A percentile compares a stretch with the other conserved stretches of the same genome.
phyloP scores from a whole-genome alignment of 163 green algal genomes.

The Trebouxia gelatinosa region DNA sequence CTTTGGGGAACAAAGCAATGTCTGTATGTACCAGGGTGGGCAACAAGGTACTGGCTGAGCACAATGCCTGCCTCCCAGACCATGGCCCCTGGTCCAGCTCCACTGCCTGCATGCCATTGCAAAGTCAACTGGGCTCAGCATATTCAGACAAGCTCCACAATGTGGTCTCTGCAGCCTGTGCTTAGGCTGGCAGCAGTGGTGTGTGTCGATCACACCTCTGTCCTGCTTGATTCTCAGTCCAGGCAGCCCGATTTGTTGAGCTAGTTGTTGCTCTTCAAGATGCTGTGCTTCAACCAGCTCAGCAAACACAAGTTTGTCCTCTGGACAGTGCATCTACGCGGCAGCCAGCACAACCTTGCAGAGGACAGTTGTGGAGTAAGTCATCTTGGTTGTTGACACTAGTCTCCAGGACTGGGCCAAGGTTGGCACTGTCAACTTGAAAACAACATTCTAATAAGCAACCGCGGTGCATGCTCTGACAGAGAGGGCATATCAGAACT shows the following conservation, averaged over 20 bases:
- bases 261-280: slow-evolving; percentile 8
- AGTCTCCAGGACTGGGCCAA: too few species aligned
- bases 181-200: not conserved
- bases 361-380: too few species aligned
- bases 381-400: too few species aligned
- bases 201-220: not conserved
- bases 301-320: too few species aligned
- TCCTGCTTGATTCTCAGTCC: not conserved
- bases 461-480: too few species aligned
- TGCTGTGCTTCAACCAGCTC: slow-evolving; percentile 17
- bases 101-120: not conserved
- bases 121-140: not conserved
- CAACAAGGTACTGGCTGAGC: slow-evolving; percentile 6
- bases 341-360: too few species aligned
- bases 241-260: slow-evolving; percentile 1
- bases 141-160: not conserved
- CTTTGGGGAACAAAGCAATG: not conserved
- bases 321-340: too few species aligned
- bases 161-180: not conserved
- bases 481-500: too few species aligned
- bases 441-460: too few species aligned
- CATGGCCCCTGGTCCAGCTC: not conserved
- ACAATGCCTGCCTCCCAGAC: slow-evolving; percentile 17
- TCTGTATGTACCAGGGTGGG: slow-evolving; percentile 18
- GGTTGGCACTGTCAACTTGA: too few species aligned